A percentile compares a stretch with the other conserved stretches of the same genome.
phyloP scores from a whole-genome alignment of 768 basidiomycete species.

The Postia placenta region DNA sequence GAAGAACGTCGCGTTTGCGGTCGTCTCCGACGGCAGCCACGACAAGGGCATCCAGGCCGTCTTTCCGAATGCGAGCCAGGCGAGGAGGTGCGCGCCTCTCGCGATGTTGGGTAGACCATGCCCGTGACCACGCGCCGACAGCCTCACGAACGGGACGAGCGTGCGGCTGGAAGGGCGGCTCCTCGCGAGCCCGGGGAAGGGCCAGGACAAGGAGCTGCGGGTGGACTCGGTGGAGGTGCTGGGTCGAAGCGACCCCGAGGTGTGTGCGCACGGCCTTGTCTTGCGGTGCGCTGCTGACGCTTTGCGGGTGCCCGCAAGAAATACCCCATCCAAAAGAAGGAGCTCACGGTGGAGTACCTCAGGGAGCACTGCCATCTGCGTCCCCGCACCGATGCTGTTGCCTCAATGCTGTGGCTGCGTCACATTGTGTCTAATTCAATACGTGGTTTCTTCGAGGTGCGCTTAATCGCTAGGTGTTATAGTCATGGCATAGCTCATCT shows the following conservation, averaged over 20 bases:
- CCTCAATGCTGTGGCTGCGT: slow-evolving; percentile 72
- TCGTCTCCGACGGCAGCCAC: slow-evolving; percentile 77
- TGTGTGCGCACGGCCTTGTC: slow-evolving; percentile 21
- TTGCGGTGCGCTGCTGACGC: slow-evolving; percentile 17
- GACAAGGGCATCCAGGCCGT: slow-evolving; percentile 74
- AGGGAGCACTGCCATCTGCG: slow-evolving; percentile 88
- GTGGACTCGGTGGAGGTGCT: slow-evolving; percentile 43
- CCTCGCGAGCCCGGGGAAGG: slow-evolving; percentile 38
- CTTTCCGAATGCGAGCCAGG: slow-evolving; percentile 37
- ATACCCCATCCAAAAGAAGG: slow-evolving; percentile 92
- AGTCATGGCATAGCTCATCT: background rate
- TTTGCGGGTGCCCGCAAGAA: slow-evolving; percentile 35
- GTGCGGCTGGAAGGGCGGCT: slow-evolving; percentile 45
- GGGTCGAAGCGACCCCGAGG: slow-evolving; percentile 56
- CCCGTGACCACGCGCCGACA: slow-evolving; percentile 11
- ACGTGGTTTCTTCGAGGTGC: slow-evolving; percentile 67
- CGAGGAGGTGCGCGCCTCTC: slow-evolving; percentile 26
- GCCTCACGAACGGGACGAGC: slow-evolving; percentile 49
- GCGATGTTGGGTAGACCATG: background rate
- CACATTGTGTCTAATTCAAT: slow-evolving; percentile 51
- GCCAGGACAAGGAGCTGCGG: slow-evolving; percentile 47
- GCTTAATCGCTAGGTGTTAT: slow-evolving; percentile 14
- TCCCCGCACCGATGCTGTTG: slow-evolving; percentile 64
- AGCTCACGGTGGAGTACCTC: slow-evolving; percentile 70
- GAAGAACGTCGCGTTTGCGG: slow-evolving; percentile 83